A percentile compares a stretch with the other conserved stretches of the same genome.
phyloP scores from a whole-genome alignment of 2,329 filamentous ascomycete genomes.

The Paraconiothyrium brasiliense region DNA sequence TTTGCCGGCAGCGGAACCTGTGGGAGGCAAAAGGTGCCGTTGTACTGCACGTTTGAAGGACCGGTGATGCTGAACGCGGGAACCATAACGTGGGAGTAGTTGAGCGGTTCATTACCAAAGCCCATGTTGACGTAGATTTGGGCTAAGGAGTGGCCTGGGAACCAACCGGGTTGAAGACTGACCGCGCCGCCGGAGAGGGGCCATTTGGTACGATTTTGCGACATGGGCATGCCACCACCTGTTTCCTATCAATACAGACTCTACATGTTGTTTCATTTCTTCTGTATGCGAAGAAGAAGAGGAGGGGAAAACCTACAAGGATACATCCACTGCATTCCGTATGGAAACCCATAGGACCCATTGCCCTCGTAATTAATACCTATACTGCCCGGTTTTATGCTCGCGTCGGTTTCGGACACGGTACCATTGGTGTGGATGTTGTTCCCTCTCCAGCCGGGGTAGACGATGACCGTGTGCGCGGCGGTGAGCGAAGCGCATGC shows the following conservation, averaged over 20 bases:
- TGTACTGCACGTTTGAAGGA: slow-evolving; percentile 83
- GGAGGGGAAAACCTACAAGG: slow-evolving; percentile 72
- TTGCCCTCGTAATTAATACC: slow-evolving; percentile 56
- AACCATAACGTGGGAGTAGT: slow-evolving; percentile 88
- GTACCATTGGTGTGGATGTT: slow-evolving; percentile 81
- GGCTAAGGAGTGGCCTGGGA: slow-evolving; percentile 83
- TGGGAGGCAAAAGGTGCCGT: slow-evolving; percentile 86
- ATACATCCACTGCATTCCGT: slow-evolving; percentile 95
- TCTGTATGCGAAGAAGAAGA: background rate
- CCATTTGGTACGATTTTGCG: slow-evolving; percentile 90
- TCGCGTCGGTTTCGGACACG: slow-evolving; percentile 49
- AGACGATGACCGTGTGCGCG: slow-evolving; percentile 85
- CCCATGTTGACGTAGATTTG: slow-evolving; percentile 93
- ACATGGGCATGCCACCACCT: slow-evolving; percentile 85
- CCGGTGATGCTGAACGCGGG: slow-evolving; percentile 83
- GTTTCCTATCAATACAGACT: slow-evolving; percentile 19
- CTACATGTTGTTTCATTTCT: background rate
- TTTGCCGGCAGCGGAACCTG: slow-evolving; percentile 85
- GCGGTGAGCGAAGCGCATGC: slow-evolving; percentile 56
- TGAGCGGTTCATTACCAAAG: slow-evolving; percentile 79
- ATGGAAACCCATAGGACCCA: slow-evolving; percentile 69
- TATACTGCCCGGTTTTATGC: slow-evolving; percentile 52
- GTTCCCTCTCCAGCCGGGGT: slow-evolving; percentile 87
- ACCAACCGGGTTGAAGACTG: slow-evolving; percentile 94
- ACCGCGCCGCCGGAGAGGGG: slow-evolving; percentile 87